A percentile compares a stretch with the other conserved stretches of the same genome.
Conservation (phyloP, 2,329 filamentous ascomycete species). For the Arthroderma uncinatum region DNA sequence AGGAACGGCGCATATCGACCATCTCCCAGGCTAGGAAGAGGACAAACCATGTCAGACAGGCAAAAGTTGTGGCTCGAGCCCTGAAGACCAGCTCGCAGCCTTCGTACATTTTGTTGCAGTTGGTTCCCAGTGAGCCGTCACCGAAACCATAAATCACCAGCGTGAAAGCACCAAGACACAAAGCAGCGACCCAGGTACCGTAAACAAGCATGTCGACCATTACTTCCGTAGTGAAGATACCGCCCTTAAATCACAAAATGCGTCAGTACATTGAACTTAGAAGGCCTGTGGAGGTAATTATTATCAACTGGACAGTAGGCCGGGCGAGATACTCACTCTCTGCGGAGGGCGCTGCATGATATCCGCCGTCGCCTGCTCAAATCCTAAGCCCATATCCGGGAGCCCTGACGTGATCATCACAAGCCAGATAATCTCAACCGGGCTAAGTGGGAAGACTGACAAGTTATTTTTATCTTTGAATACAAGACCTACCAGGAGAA, state of each 20-base stretch:
- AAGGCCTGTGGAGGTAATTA: neutral
- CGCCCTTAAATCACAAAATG: constrained; percentile 21
- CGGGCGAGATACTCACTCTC: constrained; percentile 25
- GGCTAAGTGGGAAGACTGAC: constrained; percentile 75
- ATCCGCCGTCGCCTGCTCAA: constrained; percentile 62
- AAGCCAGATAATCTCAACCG: constrained; percentile 83
- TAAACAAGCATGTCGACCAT: constrained; percentile 73
- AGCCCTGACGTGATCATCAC: constrained; percentile 85
- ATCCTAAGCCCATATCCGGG: constrained; percentile 76
- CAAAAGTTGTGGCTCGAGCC: constrained; percentile 61
- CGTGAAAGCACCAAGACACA: constrained; percentile 52
- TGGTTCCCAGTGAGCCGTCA: constrained; percentile 46
- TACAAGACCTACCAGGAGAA: constrained; percentile 65
- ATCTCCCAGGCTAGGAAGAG: constrained; percentile 73
- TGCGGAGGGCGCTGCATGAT: constrained; percentile 73
- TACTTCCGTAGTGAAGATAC: constrained; percentile 68
- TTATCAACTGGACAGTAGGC: neutral
- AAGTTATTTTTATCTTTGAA: constrained; percentile 62
- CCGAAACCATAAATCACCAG: constrained; percentile 54
- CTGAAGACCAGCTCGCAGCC: constrained; percentile 55
- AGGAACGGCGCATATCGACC: constrained; percentile 58
- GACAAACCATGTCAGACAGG: constrained; percentile 63
- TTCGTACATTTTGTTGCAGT: constrained; percentile 50
- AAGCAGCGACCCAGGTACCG: constrained; percentile 62
- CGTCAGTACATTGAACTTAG: neutral